Base-by-base conservation (phyloP, 2,329 filamentous ascomycete species). In the Didymella lethalis region DNA sequence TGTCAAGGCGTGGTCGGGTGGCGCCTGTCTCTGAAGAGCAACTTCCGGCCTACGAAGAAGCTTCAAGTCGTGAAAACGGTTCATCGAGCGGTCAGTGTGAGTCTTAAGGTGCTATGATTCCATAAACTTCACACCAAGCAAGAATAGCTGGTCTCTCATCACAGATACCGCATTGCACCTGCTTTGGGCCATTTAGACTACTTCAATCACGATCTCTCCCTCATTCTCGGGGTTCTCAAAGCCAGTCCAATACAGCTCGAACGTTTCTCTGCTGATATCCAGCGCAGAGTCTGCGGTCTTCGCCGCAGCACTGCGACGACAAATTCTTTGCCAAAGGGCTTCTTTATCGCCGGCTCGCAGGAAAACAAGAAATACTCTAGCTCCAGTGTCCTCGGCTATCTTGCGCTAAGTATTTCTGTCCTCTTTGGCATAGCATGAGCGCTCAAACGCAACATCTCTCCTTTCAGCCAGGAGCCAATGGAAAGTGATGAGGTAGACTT, bases 351-450 rank as follows among this genome's bases (percentile, higher is more conserved):
- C 31, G 0, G 57, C 59, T 28, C 40, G 53, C 20, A 64, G 32
- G 18, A 63, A 64, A 1, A 63, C 54, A 6, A 64, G 23, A 7
- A 64, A 49, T 4, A 60, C 48, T 34, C 59, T 58, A 8, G 54
- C 57, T 0, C 59, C 62, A 6, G 18, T 26, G 4, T 56, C 45
- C 7, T 61, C 48, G 0, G 54, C 59, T 18, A 63, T 45, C 18
- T 34, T 52, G 3, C 52, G 50, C 36, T 48, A 64, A 11, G 49
- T 44, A 1, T 57, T 36, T 28, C 63, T 38, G 34, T 64, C 63
- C 7, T 61, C 54, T 29, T 59, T 64, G 5, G 51, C 52, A 34
- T 64, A 63, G 44, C 62, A 63, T 1, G 57, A 61, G 11, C 60
- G 54, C 38, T 64, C 63, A 6, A 61, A 45, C 6, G 59, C 57